phyloP scores from a whole-genome alignment of 2,329 filamentous ascomycete genomes.

The Fusarium brevicatenulatum region DNA sequence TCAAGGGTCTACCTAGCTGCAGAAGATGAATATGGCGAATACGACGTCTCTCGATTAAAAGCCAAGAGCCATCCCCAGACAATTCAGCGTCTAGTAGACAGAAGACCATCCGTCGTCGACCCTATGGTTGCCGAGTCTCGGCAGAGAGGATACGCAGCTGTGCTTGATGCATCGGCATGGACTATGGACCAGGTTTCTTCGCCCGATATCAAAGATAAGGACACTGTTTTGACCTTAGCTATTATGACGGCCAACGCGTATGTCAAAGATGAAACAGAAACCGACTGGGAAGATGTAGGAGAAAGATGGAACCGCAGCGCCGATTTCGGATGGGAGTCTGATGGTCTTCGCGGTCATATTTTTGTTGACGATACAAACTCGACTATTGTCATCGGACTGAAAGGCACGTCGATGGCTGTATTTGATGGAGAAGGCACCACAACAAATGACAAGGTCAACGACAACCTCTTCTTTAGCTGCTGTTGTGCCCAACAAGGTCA shows the following conservation, averaged over 20 bases:
- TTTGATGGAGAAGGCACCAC: conserved; percentile 98
- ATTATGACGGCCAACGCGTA: conserved; percentile 93
- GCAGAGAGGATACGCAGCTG: conserved; percentile 72
- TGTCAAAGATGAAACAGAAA: conserved; percentile 74
- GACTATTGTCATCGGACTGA: conserved; percentile 90
- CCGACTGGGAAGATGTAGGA: conserved; percentile 86
- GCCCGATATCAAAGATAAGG: conserved; percentile 86
- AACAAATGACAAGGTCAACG: conserved; percentile 96
- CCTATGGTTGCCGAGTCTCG: conserved; percentile 79
- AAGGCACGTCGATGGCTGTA: conserved; percentile 88
- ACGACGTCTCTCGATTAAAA: conserved; percentile 63
- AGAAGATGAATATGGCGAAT: conserved; percentile 65
- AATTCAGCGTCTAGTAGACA: conserved; percentile 85
- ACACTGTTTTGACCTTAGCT: conserved; percentile 84
- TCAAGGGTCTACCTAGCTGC: conserved; percentile 67
- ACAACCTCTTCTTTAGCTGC: conserved; percentile 98
- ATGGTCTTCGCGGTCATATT: conserved; percentile 91
- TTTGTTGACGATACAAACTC: conserved; percentile 87
- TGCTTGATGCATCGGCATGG: conserved; percentile 81
- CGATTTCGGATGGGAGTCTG: conserved; percentile 91
- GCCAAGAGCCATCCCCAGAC: conserved; percentile 72
- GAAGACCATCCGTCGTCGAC: conserved; percentile 80
- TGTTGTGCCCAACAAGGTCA: conserved; percentile 95
- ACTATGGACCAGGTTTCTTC: conserved; percentile 79
- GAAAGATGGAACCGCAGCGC: conserved; percentile 84